Evolutionary conservation across 495 filamentous ascomycete genomes (phyloP).

Genomic region (Glarea lozoyensis): DNA sequence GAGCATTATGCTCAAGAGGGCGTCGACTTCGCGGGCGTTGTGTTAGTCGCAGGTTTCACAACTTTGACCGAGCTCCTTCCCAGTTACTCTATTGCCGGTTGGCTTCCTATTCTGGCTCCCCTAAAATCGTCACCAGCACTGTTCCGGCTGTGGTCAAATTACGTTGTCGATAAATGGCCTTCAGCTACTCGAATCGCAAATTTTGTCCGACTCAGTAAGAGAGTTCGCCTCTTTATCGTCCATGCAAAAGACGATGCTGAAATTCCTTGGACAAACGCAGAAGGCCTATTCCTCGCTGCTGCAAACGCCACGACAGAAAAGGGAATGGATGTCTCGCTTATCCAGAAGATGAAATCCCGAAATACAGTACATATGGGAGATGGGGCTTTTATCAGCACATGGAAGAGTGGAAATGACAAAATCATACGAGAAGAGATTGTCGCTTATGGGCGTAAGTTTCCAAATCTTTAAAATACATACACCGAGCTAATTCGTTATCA

Average conservation of each 20-base stretch:
- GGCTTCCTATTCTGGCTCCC: slow-evolving; percentile 71
- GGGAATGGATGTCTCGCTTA: slow-evolving; percentile 19
- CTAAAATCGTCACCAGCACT: slow-evolving; percentile 40
- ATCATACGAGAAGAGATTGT: slow-evolving; percentile 44
- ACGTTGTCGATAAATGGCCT: slow-evolving; percentile 45
- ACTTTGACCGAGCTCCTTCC: slow-evolving; percentile 60
- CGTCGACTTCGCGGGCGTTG: slow-evolving; percentile 55
- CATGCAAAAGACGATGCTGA: slow-evolving; percentile 70
- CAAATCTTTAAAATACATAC: neutral
- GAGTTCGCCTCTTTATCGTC: slow-evolving; percentile 59
- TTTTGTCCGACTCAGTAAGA: slow-evolving; percentile 36
- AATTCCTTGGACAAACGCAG: slow-evolving; percentile 58
- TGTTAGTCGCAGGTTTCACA: slow-evolving; percentile 75
- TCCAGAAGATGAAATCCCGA: slow-evolving; percentile 31
- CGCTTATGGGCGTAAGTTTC: slow-evolving; percentile 43
- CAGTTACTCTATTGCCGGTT: slow-evolving; percentile 55
- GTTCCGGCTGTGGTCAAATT: slow-evolving; percentile 27
- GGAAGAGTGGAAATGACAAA: slow-evolving; percentile 28
- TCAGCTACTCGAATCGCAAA: slow-evolving; percentile 35
- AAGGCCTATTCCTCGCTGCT: slow-evolving; percentile 43
- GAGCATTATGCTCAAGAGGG: slow-evolving; percentile 49
- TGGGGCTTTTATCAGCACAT: slow-evolving; percentile 31
- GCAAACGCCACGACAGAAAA: slow-evolving; percentile 42
- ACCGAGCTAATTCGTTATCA: too few relatives aligned
- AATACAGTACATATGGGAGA: slow-evolving; percentile 29